Evolutionary conservation across 2,329 filamentous ascomycete species (phyloP), one percentile per base, ranked within the genome.

Genomic region (Fusarium sp.): DNA sequence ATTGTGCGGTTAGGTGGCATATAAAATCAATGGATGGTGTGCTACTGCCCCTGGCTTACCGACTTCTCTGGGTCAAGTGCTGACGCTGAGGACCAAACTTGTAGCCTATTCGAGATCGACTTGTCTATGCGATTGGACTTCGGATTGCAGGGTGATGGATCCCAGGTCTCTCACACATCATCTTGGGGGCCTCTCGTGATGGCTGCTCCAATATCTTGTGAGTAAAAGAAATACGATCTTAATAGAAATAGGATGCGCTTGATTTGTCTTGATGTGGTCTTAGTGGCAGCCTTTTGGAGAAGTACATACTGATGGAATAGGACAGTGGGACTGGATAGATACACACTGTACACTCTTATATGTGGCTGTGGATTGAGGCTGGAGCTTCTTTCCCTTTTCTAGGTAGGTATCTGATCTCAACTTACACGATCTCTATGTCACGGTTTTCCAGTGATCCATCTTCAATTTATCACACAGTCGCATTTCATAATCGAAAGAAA

Each of bases 341-440:
- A 3, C 7, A 9, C 38, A 70, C 67, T 63, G 67, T 71, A 27
- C 20, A 14, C 8, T 7, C 6, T 3, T 2, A 42, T 12, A 2
- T 68, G 67, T 71, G 67, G 67, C 63, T 70, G 52, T 32, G 27
- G 20, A 16, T 40, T 18, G 53, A 55, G 53, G 63, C 63, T 68
- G 50, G 46, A 38, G 14, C 18, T 15, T 42, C 34, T 40, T 20
- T 51, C 20, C 53, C 46, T 30, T 50, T 34, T 22, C 55, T 16
- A 45, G n/a, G n/a, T n/a, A n/a, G n/a, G n/a, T n/a, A n/a, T 34
- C 27, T 38, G 43, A 45, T 16, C 52, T 47, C 32, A 71, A 53
- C 68, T 54, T 51, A 68, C 54, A 69, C 47, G 43, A 58, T 20
- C 55, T 51, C 10, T 15, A 40, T 32, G 20, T 43, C 42, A 25